phyloP scores from a whole-genome alignment of 495 filamentous ascomycete genomes.

The Lasiosphaeris hirsuta region DNA sequence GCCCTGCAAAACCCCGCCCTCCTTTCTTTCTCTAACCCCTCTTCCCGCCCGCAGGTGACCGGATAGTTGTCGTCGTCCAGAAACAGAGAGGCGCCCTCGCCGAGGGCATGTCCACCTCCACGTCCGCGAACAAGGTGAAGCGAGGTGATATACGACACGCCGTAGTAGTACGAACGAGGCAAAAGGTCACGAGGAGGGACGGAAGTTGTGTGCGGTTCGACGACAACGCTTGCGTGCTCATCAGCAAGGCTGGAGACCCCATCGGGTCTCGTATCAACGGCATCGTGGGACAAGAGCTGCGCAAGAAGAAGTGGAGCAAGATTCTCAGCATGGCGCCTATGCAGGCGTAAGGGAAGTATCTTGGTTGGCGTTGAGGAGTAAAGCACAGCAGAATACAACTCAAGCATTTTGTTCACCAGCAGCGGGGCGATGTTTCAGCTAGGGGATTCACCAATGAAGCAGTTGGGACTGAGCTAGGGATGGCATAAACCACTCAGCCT shows the following conservation, averaged over 20 bases:
- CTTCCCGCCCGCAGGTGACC: slow-evolving; percentile 64
- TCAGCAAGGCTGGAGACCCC: slow-evolving; percentile 96
- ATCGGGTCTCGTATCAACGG: slow-evolving; percentile 91
- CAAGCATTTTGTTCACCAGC: too few relatives aligned
- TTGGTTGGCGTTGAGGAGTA: not conserved
- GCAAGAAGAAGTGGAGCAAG: slow-evolving; percentile 91
- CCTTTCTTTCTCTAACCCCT: not conserved
- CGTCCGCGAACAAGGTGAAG: slow-evolving; percentile 84
- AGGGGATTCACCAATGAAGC: too few relatives aligned
- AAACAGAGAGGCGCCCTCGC: slow-evolving; percentile 71
- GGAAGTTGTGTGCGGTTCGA: slow-evolving; percentile 89
- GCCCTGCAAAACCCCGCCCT: not conserved
- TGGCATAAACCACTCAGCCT: too few relatives aligned
- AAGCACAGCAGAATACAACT: too few relatives aligned
- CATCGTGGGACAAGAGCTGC: slow-evolving; percentile 81
- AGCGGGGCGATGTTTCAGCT: too few relatives aligned
- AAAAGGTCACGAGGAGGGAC: slow-evolving; percentile 81
- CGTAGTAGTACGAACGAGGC: slow-evolving; percentile 85
- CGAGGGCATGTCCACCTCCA: slow-evolving; percentile 51
- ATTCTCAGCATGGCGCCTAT: slow-evolving; percentile 94
- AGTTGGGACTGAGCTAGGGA: too few relatives aligned
- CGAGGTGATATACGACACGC: slow-evolving; percentile 96
- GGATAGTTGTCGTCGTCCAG: slow-evolving; percentile 96
- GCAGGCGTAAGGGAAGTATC: slow-evolving; percentile 62
- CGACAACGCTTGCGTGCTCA: slow-evolving; percentile 96